Conservation (phyloP, 495 filamentous ascomycete genomes). For the Penicillium manginii region DNA sequence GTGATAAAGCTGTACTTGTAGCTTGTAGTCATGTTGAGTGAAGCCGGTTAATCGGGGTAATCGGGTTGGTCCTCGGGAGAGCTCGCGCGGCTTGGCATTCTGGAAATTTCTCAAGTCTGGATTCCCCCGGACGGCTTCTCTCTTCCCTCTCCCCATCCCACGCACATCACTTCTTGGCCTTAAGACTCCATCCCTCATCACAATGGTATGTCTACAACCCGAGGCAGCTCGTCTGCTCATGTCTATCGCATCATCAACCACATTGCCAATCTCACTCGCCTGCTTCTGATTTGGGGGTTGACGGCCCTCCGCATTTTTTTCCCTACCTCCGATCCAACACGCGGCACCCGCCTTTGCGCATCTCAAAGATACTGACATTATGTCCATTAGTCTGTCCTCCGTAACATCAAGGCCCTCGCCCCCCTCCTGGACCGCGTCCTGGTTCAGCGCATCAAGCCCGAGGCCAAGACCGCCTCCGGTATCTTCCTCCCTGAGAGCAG, state of each 20-base stretch:
- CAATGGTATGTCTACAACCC: constrained; percentile 27
- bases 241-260: neutral
- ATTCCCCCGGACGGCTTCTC: constrained; percentile 34
- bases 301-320: constrained; percentile 13
- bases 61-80: constrained; percentile 42
- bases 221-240: neutral
- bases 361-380: constrained; percentile 5
- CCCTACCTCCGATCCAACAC: constrained; percentile 13
- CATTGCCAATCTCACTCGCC: constrained; percentile 7
- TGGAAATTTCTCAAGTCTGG: constrained; percentile 58
- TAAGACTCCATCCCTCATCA: constrained; percentile 26
- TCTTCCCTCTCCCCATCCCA: constrained; percentile 39
- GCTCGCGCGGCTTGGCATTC: constrained; percentile 54
- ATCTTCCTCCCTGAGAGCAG: constrained; percentile 97
- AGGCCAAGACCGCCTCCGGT: constrained; percentile 91
- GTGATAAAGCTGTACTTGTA: neutral
- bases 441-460: constrained; percentile 96
- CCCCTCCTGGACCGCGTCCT: constrained; percentile 98
- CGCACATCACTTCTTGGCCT: constrained; percentile 34
- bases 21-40: too few species aligned
- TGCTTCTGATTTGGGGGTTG: neutral
- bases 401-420: constrained; percentile 91
- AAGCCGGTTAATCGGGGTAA: neutral
- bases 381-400: constrained; percentile 64
- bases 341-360: neutral